Conservation (phyloP, 805 yeast species). For the Starmerella khaoyaiensis region DNA sequence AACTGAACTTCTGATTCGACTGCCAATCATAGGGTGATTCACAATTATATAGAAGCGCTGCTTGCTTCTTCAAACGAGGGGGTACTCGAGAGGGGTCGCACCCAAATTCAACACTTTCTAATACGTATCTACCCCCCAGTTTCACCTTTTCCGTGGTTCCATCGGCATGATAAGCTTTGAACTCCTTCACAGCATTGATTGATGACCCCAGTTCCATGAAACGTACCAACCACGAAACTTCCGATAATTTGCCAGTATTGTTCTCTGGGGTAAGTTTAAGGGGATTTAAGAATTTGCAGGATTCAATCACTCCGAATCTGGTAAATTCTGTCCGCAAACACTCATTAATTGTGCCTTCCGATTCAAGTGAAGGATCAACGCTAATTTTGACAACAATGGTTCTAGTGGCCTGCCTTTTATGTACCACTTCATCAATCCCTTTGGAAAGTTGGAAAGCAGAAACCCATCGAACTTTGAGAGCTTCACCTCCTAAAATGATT, state of each 20-base stretch:
- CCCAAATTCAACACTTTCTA: no score
- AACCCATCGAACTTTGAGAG: slow-evolving; percentile 89
- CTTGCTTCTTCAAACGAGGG: slow-evolving; percentile 89
- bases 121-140: no score
- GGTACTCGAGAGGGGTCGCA: slow-evolving; percentile 74
- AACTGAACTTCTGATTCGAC: slow-evolving; percentile 48
- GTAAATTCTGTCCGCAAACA: no score
- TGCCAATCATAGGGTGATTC: slow-evolving; percentile 53
- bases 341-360: no score
- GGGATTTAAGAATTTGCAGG: no score
- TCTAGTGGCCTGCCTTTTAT: slow-evolving; percentile 70
- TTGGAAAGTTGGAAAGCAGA: slow-evolving; percentile 63
- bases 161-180: no score
- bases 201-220: slow-evolving; percentile 32
- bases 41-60: slow-evolving; percentile 90
- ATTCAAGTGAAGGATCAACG: no score
- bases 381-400: slow-evolving; percentile 67
- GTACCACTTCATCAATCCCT: slow-evolving; percentile 60
- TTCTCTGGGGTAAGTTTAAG: no score
- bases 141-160: no score
- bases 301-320: no score
- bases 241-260: no score
- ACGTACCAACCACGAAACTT: slow-evolving; percentile 3
- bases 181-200: slow-evolving; percentile 65
- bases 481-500: slow-evolving; percentile 65